phyloP scores from a whole-genome alignment of 2,329 filamentous ascomycete genomes.

The Exophiala xenobiotica region DNA sequence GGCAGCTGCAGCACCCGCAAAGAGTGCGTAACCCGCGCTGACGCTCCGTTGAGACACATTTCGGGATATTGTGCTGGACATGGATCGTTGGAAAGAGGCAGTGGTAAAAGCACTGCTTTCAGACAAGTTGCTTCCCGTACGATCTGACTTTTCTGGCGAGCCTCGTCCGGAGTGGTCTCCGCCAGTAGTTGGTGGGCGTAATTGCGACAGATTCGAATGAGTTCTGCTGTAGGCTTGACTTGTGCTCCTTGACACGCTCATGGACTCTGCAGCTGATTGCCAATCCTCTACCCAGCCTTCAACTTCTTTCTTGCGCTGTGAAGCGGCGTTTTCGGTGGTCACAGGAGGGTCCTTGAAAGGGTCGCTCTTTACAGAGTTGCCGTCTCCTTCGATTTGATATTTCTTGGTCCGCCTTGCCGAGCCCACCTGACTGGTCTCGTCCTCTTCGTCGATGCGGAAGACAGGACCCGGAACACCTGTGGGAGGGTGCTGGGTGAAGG shows the following conservation, averaged over 20 bases:
- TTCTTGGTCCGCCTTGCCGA: slow-evolving; percentile 18
- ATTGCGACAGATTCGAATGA: slow-evolving; percentile 30
- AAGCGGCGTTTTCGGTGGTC: slow-evolving; percentile 16
- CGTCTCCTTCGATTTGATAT: slow-evolving; percentile 6
- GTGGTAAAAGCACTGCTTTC: slow-evolving; percentile 45
- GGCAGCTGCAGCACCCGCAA: slow-evolving; percentile 30
- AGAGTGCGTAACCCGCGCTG: slow-evolving; percentile 29
- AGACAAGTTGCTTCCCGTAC: slow-evolving; percentile 58
- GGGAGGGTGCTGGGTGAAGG: slow-evolving; percentile 19
- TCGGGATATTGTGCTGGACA: slow-evolving; percentile 39
- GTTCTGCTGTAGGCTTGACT: slow-evolving; percentile 29
- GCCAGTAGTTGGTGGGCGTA: slow-evolving; percentile 26
- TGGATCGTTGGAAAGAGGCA: slow-evolving; percentile 27
- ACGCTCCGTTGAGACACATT: slow-evolving; percentile 28
- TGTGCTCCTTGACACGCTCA: slow-evolving; percentile 29
- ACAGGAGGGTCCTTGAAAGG: slow-evolving; percentile 29
- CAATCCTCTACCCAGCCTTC: slow-evolving; percentile 33
- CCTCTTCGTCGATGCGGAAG: slow-evolving; percentile 31
- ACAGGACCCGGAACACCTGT: slow-evolving; percentile 22
- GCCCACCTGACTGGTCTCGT: slow-evolving; percentile 28
- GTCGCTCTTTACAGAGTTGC: slow-evolving; percentile 20
- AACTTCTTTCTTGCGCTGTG: slow-evolving; percentile 30
- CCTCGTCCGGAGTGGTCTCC: slow-evolving; percentile 20
- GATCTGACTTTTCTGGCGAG: slow-evolving; percentile 47
- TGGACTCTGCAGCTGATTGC: slow-evolving; percentile 30